Conservation (phyloP, 2,329 filamentous ascomycete species). For the Laburnicola sp. region DNA sequence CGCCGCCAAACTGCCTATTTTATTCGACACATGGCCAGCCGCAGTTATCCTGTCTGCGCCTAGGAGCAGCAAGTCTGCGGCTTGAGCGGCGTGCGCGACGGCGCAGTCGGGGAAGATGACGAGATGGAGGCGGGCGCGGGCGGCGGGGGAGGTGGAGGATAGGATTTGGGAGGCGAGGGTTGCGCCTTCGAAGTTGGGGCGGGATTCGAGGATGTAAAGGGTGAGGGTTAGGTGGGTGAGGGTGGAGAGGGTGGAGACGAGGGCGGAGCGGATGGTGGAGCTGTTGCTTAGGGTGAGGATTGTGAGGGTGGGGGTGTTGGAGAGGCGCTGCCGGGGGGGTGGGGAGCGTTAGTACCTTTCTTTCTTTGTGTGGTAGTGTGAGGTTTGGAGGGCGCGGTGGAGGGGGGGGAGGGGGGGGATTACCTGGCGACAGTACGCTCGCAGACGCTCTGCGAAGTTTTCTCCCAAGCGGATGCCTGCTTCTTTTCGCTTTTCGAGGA, state of each 20-base stretch:
- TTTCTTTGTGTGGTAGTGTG: neutral
- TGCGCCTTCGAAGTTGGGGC: conserved; percentile 68
- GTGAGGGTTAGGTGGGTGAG: conserved; percentile 50
- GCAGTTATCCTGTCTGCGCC: conserved; percentile 66
- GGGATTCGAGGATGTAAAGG: conserved; percentile 66
- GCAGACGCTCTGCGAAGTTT: conserved; percentile 14
- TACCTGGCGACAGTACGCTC: conserved; percentile 1
- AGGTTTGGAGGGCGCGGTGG: no score
- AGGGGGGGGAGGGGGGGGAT: neutral
- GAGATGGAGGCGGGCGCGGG: conserved; percentile 44
- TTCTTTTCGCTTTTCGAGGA: conserved; percentile 11
- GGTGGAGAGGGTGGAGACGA: conserved; percentile 49
- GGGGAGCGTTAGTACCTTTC: neutral
- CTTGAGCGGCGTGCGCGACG: conserved; percentile 56
- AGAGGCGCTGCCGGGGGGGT: neutral
- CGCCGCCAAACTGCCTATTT: conserved; percentile 64
- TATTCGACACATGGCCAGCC: conserved; percentile 65
- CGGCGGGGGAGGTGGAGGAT: neutral
- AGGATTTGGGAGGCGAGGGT: conserved; percentile 55
- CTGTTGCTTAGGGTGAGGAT: conserved; percentile 50
- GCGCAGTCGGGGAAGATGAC: conserved; percentile 64
- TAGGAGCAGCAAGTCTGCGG: conserved; percentile 62
- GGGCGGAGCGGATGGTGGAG: conserved; percentile 59
- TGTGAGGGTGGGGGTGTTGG: conserved; percentile 11
- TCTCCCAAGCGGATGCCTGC: conserved; percentile 1